A percentile compares a stretch with the other conserved stretches of the same genome.
Evolutionary conservation across 768 basidiomycete species (phyloP).

Genomic region (Leccinum aurantiacum): DNA sequence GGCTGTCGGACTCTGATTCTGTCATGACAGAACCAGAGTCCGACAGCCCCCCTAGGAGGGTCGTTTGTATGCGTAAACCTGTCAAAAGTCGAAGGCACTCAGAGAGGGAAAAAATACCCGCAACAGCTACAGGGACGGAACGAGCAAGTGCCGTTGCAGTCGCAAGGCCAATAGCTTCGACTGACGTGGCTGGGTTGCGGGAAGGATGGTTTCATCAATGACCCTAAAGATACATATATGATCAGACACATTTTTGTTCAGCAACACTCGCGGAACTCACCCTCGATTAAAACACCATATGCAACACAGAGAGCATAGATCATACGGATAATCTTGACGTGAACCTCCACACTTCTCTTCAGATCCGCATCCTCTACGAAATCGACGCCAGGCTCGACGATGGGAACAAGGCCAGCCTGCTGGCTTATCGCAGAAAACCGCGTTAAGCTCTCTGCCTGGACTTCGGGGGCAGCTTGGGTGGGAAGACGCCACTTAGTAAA

Average conservation of each 20-base stretch:
- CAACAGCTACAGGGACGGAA: conserved; percentile 45
- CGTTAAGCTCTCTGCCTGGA: conserved; percentile 47
- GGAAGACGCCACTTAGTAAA: conserved; percentile 51
- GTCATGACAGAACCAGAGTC: no score
- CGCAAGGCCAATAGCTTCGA: conserved; percentile 45
- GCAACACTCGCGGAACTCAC: conserved; percentile 24
- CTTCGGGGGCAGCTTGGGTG: conserved; percentile 41
- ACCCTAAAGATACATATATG: conserved; percentile 31
- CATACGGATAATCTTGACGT: conserved; percentile 44
- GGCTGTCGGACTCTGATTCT: no score
- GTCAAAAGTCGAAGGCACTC: conserved; percentile 19
- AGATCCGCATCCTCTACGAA: conserved; percentile 49
- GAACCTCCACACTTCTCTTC: conserved; percentile 45
- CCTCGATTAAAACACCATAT: conserved; percentile 51
- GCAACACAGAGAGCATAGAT: conserved; percentile 46
- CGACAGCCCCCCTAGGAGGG: conserved; percentile 42
- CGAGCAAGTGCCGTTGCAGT: conserved; percentile 47
- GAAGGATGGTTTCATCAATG: conserved; percentile 53
- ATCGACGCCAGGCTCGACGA: conserved; percentile 54
- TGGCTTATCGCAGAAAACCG: conserved; percentile 52
- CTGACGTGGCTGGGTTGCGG: conserved; percentile 46
- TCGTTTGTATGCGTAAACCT: neutral
- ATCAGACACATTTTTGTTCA: neutral
- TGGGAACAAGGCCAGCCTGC: conserved; percentile 51
- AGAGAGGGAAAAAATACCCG: conserved; percentile 49